Base-by-base conservation (phyloP, 495 filamentous ascomycete genomes). In the Penicillium egyptiacum region DNA sequence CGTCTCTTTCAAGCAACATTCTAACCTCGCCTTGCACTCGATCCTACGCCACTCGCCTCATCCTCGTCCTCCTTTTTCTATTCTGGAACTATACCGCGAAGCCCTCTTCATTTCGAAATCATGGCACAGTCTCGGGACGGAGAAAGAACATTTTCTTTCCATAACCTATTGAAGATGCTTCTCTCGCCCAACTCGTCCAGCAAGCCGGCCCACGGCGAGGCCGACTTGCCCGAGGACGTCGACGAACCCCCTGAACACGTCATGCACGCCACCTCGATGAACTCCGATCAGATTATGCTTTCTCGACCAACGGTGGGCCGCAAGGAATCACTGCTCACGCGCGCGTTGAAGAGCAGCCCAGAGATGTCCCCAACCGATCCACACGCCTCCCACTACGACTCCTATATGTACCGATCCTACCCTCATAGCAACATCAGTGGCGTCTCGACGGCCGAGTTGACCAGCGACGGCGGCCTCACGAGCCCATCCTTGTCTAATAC, bases 401-500 rank as follows among this genome's bases (percentile, higher is more conserved):
- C 67, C 49, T 76, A 75, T 56, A 59, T 62, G 51, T 76, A 81
- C 75, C 82, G 79, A 49, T 83, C 86, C 50, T 92, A 92, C 51
- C 86, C 87, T 45, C 86, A 86, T 64, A 91, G 88, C 74, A 92
- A 86, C 63, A 73, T 82, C 58, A 95, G 90, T 74, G 78, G 84
- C 52, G 76, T 88, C 46, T 96, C 92, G 14, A 92, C 89, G 3
- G 86, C 86, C 23, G 92, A 96, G 58, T 77, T 96, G 51, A 96
- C 91, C 26, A 96, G 91, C 71, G 94, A 96, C 66, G 94, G 88
- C 39, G 93, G 90, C 45, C 73, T 91, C 40, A 96, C 92, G n/a
- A 95, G 91, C 61, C 91, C 94, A 42, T 85, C 91, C n/a, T 78
- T 91, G 22, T 88, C 90, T 48, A 90, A 83, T 66, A 90, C 91